Evolutionary conservation across 2,329 filamentous ascomycete genomes (phyloP).

Genomic region (Xylariales sp.): DNA sequence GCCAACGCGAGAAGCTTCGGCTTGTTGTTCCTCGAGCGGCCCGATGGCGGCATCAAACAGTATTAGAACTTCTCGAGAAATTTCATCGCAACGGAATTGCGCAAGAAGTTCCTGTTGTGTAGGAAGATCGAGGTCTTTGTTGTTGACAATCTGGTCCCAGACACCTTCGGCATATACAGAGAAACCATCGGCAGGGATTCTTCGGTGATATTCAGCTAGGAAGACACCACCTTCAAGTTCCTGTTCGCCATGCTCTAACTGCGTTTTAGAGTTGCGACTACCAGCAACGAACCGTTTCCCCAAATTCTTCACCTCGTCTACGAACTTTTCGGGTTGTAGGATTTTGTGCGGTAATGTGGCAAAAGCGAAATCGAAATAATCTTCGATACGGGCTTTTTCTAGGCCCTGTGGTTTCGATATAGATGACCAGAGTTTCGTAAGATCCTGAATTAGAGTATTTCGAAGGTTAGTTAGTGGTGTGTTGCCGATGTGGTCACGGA

Average conservation of each 20-base stretch:
- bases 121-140: slow-evolving; percentile 96
- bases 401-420: slow-evolving; percentile 91
- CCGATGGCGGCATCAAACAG: slow-evolving; percentile 83
- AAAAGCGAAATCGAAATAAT: slow-evolving; percentile 99
- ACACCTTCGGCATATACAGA: slow-evolving; percentile 92
- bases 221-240: slow-evolving; percentile 84
- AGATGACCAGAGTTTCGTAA: slow-evolving; percentile 90
- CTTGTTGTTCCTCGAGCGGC: slow-evolving; percentile 88
- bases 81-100: slow-evolving; percentile 98
- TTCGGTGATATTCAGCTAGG: slow-evolving; percentile 91
- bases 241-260: slow-evolving; percentile 72
- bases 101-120: slow-evolving; percentile 97
- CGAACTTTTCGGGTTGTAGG: slow-evolving; percentile 91
- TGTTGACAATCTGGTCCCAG: slow-evolving; percentile 98
- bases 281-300: slow-evolving; percentile 85
- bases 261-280: slow-evolving; percentile 74
- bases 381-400: slow-evolving; percentile 88
- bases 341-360: slow-evolving; percentile 97
- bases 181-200: slow-evolving; percentile 97
- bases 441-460: slow-evolving; percentile 88
- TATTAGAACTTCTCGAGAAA: slow-evolving; percentile 86
- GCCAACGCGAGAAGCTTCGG: slow-evolving; percentile 78
- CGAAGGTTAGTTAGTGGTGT: slow-evolving; percentile 92
- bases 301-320: slow-evolving; percentile 81
- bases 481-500: slow-evolving; percentile 93